Conservation (phyloP, 768 basidiomycete species). For the Mycena haematopus region DNA sequence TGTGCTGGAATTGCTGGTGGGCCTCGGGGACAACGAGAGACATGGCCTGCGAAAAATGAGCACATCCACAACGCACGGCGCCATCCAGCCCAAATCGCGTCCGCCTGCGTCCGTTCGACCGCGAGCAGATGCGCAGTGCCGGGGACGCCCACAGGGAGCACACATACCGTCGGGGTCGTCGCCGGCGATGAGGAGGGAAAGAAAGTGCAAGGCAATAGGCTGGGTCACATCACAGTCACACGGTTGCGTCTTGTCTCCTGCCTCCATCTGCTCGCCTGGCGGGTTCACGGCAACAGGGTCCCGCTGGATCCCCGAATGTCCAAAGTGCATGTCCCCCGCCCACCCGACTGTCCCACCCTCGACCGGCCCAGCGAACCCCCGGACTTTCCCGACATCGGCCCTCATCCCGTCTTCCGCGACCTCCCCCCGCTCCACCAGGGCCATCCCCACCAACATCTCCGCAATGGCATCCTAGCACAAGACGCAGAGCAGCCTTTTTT, state of each 20-base stretch:
- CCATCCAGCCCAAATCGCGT: constrained; percentile 13
- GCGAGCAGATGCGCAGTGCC: neutral
- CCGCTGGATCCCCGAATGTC: constrained; percentile 54
- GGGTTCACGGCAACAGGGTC: constrained; percentile 62
- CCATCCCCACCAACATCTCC: constrained; percentile 75
- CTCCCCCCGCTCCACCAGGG: constrained; percentile 74
- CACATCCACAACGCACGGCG: constrained; percentile 9
- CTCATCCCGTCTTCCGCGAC: constrained; percentile 59
- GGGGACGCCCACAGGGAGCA: neutral
- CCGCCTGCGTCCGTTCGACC: constrained; percentile 7
- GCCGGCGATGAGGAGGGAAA: neutral
- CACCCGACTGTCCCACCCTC: constrained; percentile 39
- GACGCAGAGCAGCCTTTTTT: constrained; percentile 96
- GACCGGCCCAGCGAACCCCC: constrained; percentile 21
- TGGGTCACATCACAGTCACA: neutral
- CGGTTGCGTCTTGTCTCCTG: neutral
- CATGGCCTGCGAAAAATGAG: constrained; percentile 53
- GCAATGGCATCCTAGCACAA: constrained; percentile 75
- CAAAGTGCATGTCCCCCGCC: constrained; percentile 54
- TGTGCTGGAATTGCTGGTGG: constrained; percentile 98
- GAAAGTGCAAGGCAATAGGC: neutral
- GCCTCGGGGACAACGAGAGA: constrained; percentile 97
- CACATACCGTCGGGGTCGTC: constrained; percentile 8
- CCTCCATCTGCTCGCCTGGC: constrained; percentile 48
- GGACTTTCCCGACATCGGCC: constrained; percentile 1